Percentiles rank a stretch among this genome's conserved stretches.
phyloP scores from a whole-genome alignment of 352 stramenopile species.

The Phytophthora citricola region DNA sequence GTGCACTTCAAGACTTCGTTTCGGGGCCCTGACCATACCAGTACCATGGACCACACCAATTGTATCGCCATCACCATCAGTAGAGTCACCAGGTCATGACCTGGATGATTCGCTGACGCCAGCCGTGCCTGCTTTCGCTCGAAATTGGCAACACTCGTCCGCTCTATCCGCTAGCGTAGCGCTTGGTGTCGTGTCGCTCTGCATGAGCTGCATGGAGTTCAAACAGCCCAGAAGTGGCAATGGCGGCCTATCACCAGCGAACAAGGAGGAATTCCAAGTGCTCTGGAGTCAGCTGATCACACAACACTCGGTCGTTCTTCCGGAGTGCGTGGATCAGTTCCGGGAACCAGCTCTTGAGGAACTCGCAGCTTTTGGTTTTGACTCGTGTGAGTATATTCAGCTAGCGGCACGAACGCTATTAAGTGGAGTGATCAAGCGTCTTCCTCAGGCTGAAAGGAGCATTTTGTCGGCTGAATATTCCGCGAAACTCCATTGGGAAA shows the following conservation, averaged over 20 bases:
- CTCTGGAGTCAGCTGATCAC: constrained; percentile 90
- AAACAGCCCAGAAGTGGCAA: constrained; percentile 51
- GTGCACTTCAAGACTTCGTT: constrained; percentile 59
- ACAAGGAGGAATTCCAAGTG: constrained; percentile 87
- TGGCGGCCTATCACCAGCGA: constrained; percentile 31
- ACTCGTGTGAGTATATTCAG: constrained; percentile 79
- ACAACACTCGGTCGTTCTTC: constrained; percentile 82
- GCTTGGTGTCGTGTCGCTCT: constrained; percentile 75
- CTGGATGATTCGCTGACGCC: neutral
- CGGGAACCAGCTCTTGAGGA: constrained; percentile 76
- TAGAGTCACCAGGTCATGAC: neutral
- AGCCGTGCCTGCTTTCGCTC: constrained; percentile 42
- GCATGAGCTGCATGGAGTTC: constrained; percentile 87
- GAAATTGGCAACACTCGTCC: constrained; percentile 82
- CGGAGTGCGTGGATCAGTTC: constrained; percentile 73
- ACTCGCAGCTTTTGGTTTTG: constrained; percentile 78
- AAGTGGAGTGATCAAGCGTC: constrained; percentile 79
- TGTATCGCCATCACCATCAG: neutral
- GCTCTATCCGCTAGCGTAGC: constrained; percentile 71
- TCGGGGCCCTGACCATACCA: constrained; percentile 75
- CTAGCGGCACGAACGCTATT: constrained; percentile 74
- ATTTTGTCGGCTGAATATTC: constrained; percentile 77
- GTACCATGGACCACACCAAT: constrained; percentile 57
- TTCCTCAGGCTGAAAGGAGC: constrained; percentile 50
- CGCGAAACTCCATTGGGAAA: constrained; percentile 81